phyloP scores from a whole-genome alignment of 345 rosid species.

The Chamaenerion angustifolium region DNA sequence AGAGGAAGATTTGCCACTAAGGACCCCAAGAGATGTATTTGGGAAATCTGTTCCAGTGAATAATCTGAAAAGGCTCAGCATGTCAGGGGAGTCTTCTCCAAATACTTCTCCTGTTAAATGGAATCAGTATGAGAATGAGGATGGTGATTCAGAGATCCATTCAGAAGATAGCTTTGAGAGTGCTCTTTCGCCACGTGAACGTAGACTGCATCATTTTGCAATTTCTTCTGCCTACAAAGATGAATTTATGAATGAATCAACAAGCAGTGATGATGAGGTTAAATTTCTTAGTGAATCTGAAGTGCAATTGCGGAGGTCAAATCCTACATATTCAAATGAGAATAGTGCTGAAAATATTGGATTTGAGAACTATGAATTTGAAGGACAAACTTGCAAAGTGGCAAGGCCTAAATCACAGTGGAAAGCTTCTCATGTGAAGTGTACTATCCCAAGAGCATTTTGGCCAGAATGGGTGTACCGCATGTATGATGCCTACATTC shows the following conservation, averaged over 20 bases:
- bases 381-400: constrained; percentile 17
- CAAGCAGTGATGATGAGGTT: constrained; percentile 58
- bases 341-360: constrained; percentile 12
- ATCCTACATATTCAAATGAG: constrained; percentile 12
- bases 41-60: constrained; percentile 41
- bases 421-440: constrained; percentile 22
- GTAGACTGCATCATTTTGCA: constrained; percentile 53
- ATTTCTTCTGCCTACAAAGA: constrained; percentile 21
- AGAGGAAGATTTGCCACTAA: constrained; percentile 69
- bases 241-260: constrained; percentile 35
- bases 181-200: constrained; percentile 62
- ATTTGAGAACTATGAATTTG: constrained; percentile 17
- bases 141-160: constrained; percentile 37
- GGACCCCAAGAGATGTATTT: constrained; percentile 65
- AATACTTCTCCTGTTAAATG: constrained; percentile 18
- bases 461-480: constrained; percentile 83
- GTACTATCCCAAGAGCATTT: constrained; percentile 45
- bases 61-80: constrained; percentile 17
- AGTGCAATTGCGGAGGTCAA: constrained; percentile 15
- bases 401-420: constrained; percentile 15
- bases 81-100: constrained; percentile 16
- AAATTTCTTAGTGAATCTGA: constrained; percentile 20
- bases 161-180: constrained; percentile 74
- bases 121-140: constrained; percentile 18
- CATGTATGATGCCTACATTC: constrained; percentile 77